Base-by-base conservation (phyloP, 1,284 basidiomycete genomes). In the Sanguinoderma infundibulare region DNA sequence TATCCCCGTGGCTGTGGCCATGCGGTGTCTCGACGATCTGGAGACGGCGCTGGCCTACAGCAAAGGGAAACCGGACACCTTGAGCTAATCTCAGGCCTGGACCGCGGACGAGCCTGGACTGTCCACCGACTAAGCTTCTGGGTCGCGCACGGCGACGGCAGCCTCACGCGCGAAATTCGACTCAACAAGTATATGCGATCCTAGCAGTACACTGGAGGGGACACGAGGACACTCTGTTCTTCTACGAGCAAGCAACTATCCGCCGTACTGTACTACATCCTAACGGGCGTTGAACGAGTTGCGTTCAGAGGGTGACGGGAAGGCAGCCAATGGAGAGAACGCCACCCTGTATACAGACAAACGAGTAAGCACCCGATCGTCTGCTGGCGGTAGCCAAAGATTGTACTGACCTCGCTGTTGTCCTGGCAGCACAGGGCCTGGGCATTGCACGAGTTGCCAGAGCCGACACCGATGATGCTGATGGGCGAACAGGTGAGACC, bases 271-370 rank as follows among this genome's bases (percentile, higher is more conserved):
- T 44, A 44, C 40, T 44, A 44, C 40, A 24, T 6, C 22, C 26
- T 10, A 24, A 26, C 22, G 10, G 22, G 22, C 7, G 10, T n/a
- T 22, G 17, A 20, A 20, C n/a, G 39, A 7, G 40, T 26, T 12
- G 22, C 22, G 49, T 14, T 54, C 44, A 69, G 57, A 69, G 64
- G n/a, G 46, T 57, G 46, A 70, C 42, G 46, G 67, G 67, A 53
- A 67, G 47, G 42, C 69, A 70, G 63, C 69, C 69, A 34, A 69
- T 62, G 55, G 69, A 71, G 61, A 71, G 59, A 36, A 69, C 52
- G 22, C 63, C 61, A 26, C 68, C 68, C 69, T 44, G 22, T 24
- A 5, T 69, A 15, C 14, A 36, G 30, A 10, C 5, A 40, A 15
- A 34, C 6, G 5, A 14, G 55, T 57, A 28, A 61, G 51, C 14